Conservation (phyloP, 192 early-diverging fungal genomes). For the Podila verticillata region DNA sequence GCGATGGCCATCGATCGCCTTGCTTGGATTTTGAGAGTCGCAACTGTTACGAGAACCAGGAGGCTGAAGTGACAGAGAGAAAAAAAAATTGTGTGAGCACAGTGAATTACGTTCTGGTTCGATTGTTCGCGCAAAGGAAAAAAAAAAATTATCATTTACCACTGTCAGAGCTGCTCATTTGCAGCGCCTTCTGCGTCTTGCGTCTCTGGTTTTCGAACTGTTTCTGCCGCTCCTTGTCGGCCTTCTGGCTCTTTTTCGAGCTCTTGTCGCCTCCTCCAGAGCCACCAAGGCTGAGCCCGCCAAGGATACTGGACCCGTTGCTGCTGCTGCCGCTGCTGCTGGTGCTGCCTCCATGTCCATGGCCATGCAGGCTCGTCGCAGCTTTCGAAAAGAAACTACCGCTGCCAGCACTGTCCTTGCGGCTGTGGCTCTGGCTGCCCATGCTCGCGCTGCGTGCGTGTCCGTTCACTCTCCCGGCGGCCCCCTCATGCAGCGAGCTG, state of each 20-base stretch:
- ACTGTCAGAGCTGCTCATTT: background rate
- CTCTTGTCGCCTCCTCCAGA: background rate
- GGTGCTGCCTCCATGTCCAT: background rate
- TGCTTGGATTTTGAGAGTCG: too few relatives aligned
- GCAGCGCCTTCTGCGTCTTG: background rate
- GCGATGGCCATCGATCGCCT: too few relatives aligned
- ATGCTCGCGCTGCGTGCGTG: background rate
- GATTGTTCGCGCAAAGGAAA: background rate
- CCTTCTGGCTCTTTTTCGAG: background rate
- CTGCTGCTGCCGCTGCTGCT: background rate
- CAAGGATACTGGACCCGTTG: background rate
- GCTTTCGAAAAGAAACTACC: constrained; percentile 1
- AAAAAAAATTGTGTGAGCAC: background rate
- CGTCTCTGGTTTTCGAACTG: background rate
- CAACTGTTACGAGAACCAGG: too few relatives aligned
- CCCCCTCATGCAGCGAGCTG: background rate
- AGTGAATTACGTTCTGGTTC: background rate
- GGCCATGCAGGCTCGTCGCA: background rate
- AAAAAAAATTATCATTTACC: background rate
- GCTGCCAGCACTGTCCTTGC: background rate
- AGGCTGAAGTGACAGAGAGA: background rate
- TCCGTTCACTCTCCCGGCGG: background rate
- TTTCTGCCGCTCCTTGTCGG: background rate
- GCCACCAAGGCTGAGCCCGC: background rate
- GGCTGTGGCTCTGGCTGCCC: background rate